These are phyloP conservation scores for Trichosphaerium sp. DNA, from an alignment of 78 protist species.

Conservation along the genomic window DNA sequence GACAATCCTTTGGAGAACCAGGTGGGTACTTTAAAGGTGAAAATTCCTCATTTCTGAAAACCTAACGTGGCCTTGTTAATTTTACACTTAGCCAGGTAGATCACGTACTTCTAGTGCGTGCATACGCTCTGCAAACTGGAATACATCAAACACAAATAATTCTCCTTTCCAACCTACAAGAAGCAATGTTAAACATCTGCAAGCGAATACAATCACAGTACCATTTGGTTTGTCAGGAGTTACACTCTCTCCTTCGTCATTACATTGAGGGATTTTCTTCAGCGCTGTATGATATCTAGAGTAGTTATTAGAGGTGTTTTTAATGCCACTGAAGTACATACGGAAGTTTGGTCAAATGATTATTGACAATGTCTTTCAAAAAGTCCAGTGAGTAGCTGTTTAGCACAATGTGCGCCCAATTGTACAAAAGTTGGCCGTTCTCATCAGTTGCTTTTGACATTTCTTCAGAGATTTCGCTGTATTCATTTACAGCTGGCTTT, in stretches of 20 bases:
- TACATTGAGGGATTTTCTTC: no score
- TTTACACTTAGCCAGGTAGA: background rate
- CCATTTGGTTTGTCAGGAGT: constrained; percentile 19
- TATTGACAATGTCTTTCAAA: constrained; percentile 7
- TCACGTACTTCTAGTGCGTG: background rate
- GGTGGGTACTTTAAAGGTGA: constrained; percentile 66
- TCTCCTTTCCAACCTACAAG: constrained; percentile 85
- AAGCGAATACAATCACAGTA: no score
- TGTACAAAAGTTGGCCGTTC: constrained; percentile 54
- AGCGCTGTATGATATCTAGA: no score
- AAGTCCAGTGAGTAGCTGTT: constrained; percentile 62
- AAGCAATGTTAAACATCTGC: no score
- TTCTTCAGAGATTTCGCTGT: constrained; percentile 71
- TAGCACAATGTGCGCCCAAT: constrained; percentile 73
- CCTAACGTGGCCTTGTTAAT: constrained; percentile 23
- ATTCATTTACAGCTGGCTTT: constrained; percentile 76
- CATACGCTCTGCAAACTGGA: constrained; percentile 42
- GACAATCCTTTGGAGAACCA: constrained; percentile 46
- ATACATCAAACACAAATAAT: constrained; percentile 84
- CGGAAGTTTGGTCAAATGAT: constrained; percentile 7
- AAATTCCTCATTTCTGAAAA: constrained; percentile 56
- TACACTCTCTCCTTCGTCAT: background rate
- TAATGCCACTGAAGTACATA: no score
- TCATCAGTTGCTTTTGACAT: constrained; percentile 29
- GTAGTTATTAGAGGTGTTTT: no score